Conservation (phyloP, 1,284 basidiomycete species). For the Takashimella koratensis region DNA sequence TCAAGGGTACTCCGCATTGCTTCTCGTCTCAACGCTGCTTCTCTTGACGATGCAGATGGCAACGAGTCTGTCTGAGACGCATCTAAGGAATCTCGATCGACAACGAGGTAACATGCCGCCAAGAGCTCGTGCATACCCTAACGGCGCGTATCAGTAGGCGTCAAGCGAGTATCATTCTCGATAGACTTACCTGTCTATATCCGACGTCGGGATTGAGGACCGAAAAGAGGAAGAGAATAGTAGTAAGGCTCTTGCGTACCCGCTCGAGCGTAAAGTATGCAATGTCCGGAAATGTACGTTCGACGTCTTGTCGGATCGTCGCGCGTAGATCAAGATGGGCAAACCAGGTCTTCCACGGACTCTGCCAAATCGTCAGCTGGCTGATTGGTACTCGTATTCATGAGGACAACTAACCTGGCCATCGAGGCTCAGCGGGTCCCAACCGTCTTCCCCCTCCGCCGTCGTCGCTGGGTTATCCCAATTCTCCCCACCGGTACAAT, state of each 20-base stretch:
- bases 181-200: conserved; percentile 58
- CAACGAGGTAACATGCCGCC: conserved; percentile 73
- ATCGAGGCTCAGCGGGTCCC: conserved; percentile 80
- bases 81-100: conserved; percentile 72
- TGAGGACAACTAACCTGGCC: conserved; percentile 67
- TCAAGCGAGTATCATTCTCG: not conserved
- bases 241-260: conserved; percentile 73
- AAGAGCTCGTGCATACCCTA: conserved; percentile 96
- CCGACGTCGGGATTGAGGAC: conserved; percentile 72
- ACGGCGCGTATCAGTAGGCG: not conserved
- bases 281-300: conserved; percentile 91
- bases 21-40: not conserved
- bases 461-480: not conserved
- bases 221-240: conserved; percentile 78
- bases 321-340: conserved; percentile 76
- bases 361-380: conserved; percentile 51
- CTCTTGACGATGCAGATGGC: not conserved
- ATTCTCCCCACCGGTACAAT: conserved; percentile 44
- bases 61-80: not conserved
- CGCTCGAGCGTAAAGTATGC: conserved; percentile 72
- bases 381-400: not conserved
- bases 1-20: conserved; percentile 41
- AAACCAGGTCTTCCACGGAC: conserved; percentile 93
- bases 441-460: conserved; percentile 49
- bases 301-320: conserved; percentile 85